Percentiles rank a stretch among this genome's conserved stretches.
Evolutionary conservation across 495 filamentous ascomycete species (phyloP).

Genomic region (Aspergillus avenaceus): DNA sequence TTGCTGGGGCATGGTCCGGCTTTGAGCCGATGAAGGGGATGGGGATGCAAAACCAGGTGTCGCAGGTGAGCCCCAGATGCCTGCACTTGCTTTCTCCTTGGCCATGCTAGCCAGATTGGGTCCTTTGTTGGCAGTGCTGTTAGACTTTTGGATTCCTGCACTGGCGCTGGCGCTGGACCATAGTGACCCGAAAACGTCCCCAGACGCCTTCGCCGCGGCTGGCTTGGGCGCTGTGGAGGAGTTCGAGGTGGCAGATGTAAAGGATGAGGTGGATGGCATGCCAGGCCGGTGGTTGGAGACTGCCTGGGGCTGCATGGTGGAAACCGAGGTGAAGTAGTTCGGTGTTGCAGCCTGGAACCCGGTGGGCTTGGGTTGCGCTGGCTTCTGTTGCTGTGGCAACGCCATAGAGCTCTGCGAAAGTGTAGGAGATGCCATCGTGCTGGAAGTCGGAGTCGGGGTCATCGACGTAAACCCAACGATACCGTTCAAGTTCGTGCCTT

Average conservation of each 20-base stretch:
- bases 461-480: slow-evolving; percentile 77
- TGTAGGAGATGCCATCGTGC: slow-evolving; percentile 44
- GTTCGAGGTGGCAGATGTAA: slow-evolving; percentile 31
- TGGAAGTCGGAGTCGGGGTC: slow-evolving; percentile 60
- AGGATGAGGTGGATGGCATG: slow-evolving; percentile 33
- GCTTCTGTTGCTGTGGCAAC: slow-evolving; percentile 32
- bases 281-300: slow-evolving; percentile 27
- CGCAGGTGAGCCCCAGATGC: slow-evolving; percentile 80
- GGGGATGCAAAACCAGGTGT: slow-evolving; percentile 33
- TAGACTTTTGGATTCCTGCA: slow-evolving; percentile 72
- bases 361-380: slow-evolving; percentile 43
- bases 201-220: slow-evolving; percentile 49
- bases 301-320: slow-evolving; percentile 26
- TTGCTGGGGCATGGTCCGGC: slow-evolving; percentile 20
- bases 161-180: slow-evolving; percentile 76
- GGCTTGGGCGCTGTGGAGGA: slow-evolving; percentile 37
- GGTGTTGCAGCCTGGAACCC: slow-evolving; percentile 74
- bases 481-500: slow-evolving; percentile 73
- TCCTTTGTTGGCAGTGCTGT: slow-evolving; percentile 59
- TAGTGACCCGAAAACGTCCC: slow-evolving; percentile 84
- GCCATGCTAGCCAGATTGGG: slow-evolving; percentile 84
- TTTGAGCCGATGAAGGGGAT: slow-evolving; percentile 12
- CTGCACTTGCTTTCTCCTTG: slow-evolving; percentile 90
- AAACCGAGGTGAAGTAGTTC: slow-evolving; percentile 92
- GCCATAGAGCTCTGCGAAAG: slow-evolving; percentile 46